These are phyloP conservation scores for Claviceps pusilla DNA, from an alignment of 2,329 filamentous ascomycete species.

Conservation along the genomic window DNA sequence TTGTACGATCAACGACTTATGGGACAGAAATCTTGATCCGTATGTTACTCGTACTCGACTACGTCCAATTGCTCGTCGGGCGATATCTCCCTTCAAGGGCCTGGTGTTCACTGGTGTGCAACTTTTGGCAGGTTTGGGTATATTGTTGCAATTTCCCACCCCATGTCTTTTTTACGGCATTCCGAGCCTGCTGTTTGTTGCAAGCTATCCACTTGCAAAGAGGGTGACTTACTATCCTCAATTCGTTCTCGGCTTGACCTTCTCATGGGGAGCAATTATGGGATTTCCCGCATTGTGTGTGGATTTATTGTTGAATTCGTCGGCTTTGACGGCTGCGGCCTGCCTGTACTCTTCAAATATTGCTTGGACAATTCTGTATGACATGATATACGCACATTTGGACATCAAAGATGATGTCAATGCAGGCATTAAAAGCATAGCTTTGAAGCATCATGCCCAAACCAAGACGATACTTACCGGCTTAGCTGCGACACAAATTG, in stretches of 20 bases:
- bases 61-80: slow-evolving; percentile 67
- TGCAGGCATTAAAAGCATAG: slow-evolving; percentile 80
- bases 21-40: slow-evolving; percentile 76
- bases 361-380: slow-evolving; percentile 77
- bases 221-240: slow-evolving; percentile 79
- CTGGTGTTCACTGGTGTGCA: slow-evolving; percentile 61
- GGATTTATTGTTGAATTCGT: slow-evolving; percentile 49
- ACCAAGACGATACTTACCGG: slow-evolving; percentile 64
- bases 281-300: slow-evolving; percentile 73
- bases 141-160: slow-evolving; percentile 62
- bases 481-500: slow-evolving; percentile 53
- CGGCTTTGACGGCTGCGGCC: slow-evolving; percentile 50
- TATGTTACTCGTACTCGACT: slow-evolving; percentile 61
- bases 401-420: slow-evolving; percentile 76
- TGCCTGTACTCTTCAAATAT: slow-evolving; percentile 65
- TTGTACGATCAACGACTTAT: slow-evolving; percentile 81
- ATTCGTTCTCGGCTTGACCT: slow-evolving; percentile 66
- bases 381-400: slow-evolving; percentile 91
- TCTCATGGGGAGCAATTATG: slow-evolving; percentile 81
- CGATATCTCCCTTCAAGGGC: slow-evolving; percentile 56
- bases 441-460: slow-evolving; percentile 59
- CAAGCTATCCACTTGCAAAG: slow-evolving; percentile 69
- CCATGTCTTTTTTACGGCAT: slow-evolving; percentile 64
- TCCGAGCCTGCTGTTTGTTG: slow-evolving; percentile 59
- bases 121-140: slow-evolving; percentile 54